Percentiles rank a stretch among this genome's conserved stretches.
phyloP scores from a whole-genome alignment of 192 early-diverging fungal genomes.

The Jimgerdemannia flammicorona region DNA sequence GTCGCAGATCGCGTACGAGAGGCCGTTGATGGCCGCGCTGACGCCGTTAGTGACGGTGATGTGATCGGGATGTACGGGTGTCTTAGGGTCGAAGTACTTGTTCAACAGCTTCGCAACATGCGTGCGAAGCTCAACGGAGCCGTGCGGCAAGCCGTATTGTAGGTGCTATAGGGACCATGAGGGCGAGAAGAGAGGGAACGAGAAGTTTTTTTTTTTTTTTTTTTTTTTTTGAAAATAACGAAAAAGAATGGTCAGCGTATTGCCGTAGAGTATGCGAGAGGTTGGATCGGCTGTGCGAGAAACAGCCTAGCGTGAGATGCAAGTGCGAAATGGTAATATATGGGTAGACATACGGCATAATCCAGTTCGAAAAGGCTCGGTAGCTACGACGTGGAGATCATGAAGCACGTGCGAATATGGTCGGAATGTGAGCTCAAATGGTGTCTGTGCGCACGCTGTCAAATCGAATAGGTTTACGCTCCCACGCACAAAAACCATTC shows the following conservation, averaged over 20 bases:
- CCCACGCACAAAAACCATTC: background rate
- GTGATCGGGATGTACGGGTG: conserved; percentile 41
- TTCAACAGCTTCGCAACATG: conserved; percentile 64
- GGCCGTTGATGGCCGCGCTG: conserved; percentile 57
- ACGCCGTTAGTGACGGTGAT: conserved; percentile 67
- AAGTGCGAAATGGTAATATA: background rate
- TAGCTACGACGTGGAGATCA: background rate
- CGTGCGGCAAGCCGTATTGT: conserved; percentile 45
- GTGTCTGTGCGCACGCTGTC: no score
- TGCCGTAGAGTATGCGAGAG: no score
- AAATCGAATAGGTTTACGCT: no score
- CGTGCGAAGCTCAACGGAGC: conserved; percentile 49
- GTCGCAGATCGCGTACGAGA: conserved; percentile 61
- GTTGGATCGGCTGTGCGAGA: no score
- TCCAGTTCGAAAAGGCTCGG: background rate
- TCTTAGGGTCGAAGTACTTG: conserved; percentile 50
- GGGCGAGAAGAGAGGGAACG: background rate
- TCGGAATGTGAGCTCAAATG: no score
- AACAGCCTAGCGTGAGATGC: background rate
- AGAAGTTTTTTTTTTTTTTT: no score
- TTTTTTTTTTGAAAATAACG: no score
- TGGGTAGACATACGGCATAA: conserved; percentile 11
- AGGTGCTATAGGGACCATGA: conserved; percentile 33
- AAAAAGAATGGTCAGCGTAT: background rate
- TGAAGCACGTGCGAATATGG: no score